Evolutionary conservation across 2,329 filamentous ascomycete genomes (phyloP), one percentile per base, ranked within the genome.

Genomic region (Calcarisporium arbuscula): DNA sequence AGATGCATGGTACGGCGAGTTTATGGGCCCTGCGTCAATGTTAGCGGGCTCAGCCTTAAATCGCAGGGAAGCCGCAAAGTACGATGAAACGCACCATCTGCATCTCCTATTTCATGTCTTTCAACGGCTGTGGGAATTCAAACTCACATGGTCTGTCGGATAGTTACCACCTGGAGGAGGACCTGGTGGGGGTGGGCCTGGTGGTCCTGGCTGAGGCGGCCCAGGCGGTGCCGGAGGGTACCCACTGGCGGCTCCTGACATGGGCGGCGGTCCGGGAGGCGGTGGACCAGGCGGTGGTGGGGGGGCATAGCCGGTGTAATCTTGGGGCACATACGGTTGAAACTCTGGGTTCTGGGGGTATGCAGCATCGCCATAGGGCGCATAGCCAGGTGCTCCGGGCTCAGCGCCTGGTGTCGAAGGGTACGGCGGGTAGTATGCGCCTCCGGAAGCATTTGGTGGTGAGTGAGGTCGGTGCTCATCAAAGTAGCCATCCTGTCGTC

Each of bases 371-470:
- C 36, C 44, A 11, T 40, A 28, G n/a, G n/a, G n/a, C 2, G 40
- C 31, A 26, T 35, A 38, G 19, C 39, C 28, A 28, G 30, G 29
- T 18, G 22, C 40, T 23, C 34, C 39, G 8, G 34, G 32, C 9
- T 42, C 38, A 3, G 45, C 44, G 32, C 46, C 50, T 21, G 43
- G 56, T 17, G 39, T 61, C 36, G 41, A 46, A 6, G 60, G 59
- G 30, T 63, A 62, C 4, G 64, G 63, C 4, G 63, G 64, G 39
- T 67, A 70, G 47, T 62, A 71, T 12, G 64, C 62, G 10, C 69
- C 69, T n/a, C 69, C 70, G 3, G 69, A 73, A 5, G 68, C 68
- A 35, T 61, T 67, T 4, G 67, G 64, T 1, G 69, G 70, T 3
- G 70, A 73, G 5, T 62, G 60, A 5, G 61, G 54, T 9, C 59